These are phyloP conservation scores for Psilocybe cubensis DNA, from an alignment of 768 basidiomycete species.

Conservation along the genomic window DNA sequence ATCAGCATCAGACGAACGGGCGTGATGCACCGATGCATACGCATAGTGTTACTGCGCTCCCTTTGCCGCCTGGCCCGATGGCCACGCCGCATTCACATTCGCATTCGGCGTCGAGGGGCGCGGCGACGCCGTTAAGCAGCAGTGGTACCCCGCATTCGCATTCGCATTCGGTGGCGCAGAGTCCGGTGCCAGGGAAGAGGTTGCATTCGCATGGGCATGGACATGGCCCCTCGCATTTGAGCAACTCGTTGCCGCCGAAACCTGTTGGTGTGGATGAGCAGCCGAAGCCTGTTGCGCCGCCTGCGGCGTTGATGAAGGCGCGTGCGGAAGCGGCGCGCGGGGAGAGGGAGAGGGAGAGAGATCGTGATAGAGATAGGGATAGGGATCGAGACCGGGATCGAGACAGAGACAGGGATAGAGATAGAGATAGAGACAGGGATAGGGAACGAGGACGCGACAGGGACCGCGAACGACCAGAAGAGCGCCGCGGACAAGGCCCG, in stretches of 20 bases:
- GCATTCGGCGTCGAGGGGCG: constrained; percentile 16
- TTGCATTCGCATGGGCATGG: neutral
- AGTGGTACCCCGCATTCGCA: constrained; percentile 19
- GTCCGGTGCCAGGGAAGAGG: constrained; percentile 16
- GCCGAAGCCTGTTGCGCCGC: neutral
- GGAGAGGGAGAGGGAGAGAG: too few species aligned
- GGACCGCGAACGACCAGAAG: neutral
- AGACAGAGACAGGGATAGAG: too few species aligned
- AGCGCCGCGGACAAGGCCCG: neutral
- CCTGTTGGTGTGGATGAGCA: neutral
- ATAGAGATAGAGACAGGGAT: too few species aligned
- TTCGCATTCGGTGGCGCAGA: constrained; percentile 16
- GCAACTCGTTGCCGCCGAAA: neutral
- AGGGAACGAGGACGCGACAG: too few species aligned
- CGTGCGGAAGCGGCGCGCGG: constrained; percentile 2
- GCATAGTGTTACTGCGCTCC: too few species aligned
- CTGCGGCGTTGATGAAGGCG: constrained; percentile 4
- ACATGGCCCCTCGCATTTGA: neutral
- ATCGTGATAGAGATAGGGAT: too few species aligned
- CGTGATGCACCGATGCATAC: neutral
- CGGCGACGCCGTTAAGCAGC: constrained; percentile 14
- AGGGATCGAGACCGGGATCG: too few species aligned
- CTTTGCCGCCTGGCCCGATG: too few species aligned
- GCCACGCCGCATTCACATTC: constrained; percentile 2
- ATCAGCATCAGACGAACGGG: too few species aligned